Evolutionary conservation across 148 eudicot species (phyloP), one percentile per base, ranked within the genome.

Genomic region (Fagopyrum esculentum): DNA sequence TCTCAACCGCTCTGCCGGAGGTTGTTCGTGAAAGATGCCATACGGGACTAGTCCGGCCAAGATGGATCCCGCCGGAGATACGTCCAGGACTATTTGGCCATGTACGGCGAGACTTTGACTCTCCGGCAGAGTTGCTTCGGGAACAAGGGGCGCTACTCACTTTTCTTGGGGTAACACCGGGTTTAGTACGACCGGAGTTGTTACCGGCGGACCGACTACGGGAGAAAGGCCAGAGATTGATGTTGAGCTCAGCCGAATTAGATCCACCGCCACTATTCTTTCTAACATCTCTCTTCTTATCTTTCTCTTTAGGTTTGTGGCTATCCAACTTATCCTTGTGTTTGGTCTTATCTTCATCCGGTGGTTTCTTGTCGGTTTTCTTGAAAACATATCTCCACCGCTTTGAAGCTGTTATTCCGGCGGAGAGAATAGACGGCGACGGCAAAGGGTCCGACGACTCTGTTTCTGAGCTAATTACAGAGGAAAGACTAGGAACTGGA

Each of bases 71-170:
- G 30, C 72, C 81, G 15, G 91, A 74, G 70, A 19, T 46, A 78
- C 35, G 91, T 87, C 83, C 85, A 79, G 79, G 85, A 81, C 83
- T 88, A 19, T 91, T 90, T 85, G 86, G 86, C 48, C 83, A 84
- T 73, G 72, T 75, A 16, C 85, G 56, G 5, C 84, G 74, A 0
- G 89, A 78, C 80, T 91, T 91, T 0, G 97, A 89, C 74, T 91
- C 97, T 1, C 97, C 93, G 0, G 89, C 86, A 0, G 98, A 94
- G 84, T 94, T 94, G 44, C 97, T 92, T 74, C 98, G 73, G 3
- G 98, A 94, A 35, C 98, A 94, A 6, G 98, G 98, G 44, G 98
- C 98, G 51, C 96, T 90, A 70, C 92, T 90, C 8, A 83, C 93
- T 44, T 92, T 91, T 87, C 98, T 83, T 35, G 74, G 29, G 72